Percentiles rank a stretch among this genome's conserved stretches.
phyloP scores from a whole-genome alignment of 2,329 filamentous ascomycete genomes.

The Calonectria fujianensis region DNA sequence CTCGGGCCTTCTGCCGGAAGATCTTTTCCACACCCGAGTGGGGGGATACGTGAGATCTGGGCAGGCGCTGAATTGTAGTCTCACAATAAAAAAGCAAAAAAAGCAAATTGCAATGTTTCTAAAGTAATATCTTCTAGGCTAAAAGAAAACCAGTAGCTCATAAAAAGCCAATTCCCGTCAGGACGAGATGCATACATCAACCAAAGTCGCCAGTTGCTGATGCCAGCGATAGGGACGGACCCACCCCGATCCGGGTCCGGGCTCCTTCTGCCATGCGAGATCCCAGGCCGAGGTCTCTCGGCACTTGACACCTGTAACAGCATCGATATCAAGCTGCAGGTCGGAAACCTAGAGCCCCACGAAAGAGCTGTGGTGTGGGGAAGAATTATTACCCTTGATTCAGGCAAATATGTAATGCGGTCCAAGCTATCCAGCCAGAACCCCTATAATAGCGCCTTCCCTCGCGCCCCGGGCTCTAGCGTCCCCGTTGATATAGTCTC shows the following conservation, averaged over 20 bases:
- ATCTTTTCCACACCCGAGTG: constrained; percentile 4
- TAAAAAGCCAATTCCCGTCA: neutral
- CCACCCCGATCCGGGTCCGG: constrained; percentile 12
- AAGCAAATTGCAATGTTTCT: neutral
- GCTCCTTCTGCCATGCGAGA: neutral
- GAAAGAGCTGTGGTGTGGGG: constrained; percentile 4
- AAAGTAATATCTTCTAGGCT: neutral
- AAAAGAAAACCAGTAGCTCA: neutral
- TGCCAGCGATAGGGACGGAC: neutral
- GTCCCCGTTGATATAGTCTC: neutral
- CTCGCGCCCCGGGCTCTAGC: neutral
- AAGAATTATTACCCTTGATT: neutral
- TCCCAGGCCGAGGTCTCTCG: constrained; percentile 40
- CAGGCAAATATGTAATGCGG: neutral
- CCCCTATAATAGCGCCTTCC: constrained; percentile 10
- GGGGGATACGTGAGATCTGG: neutral
- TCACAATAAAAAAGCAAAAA: neutral
- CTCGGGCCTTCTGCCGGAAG: constrained; percentile 6
- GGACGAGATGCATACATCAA: neutral
- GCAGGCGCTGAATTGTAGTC: neutral
- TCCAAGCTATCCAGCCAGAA: neutral
- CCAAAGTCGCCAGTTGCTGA: neutral
- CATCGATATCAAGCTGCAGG: constrained; percentile 1
- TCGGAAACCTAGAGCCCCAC: constrained; percentile 32
- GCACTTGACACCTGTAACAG: constrained; percentile 13